Base-by-base conservation (phyloP, 352 stramenopile genomes). In the Globisporangium perplexum region DNA sequence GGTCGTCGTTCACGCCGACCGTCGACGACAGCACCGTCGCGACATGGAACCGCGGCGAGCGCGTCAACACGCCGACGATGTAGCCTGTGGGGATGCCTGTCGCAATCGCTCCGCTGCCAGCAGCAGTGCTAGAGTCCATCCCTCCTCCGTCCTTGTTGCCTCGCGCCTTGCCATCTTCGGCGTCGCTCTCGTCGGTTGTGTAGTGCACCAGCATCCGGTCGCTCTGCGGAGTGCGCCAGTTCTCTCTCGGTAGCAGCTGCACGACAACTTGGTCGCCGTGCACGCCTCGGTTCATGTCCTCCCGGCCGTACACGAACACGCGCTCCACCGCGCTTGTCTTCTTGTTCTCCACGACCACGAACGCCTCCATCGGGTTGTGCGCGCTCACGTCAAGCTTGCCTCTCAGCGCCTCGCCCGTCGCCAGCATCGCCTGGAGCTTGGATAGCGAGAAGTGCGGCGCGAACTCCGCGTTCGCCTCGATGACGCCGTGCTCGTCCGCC, bases 221-320 rank as follows among this genome's bases (percentile, higher is more conserved):
- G 55, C 74, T 90, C 53, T 80, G 66, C 1, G 74, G 86, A 24
- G 50, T 63, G 17, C 83, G 63, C 92, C 92, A 98, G 31, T 89
- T 59, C 10, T 65, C 55, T 28, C 93, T 66, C 0, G 85, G 71
- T 38, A 98, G 70, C 35, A 99, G 64, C 54, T 97, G 72, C 22
- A 99, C 83, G 4, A 88, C 93, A 14, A 99, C 97, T 12, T 96
- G 66, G 74, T 99, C 97, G 26, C 97, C 97, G 65, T 99, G 96
- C 2, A 99, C 75, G 4, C 96, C 96, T 49, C 97, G 87, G 73
- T 99, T 99, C 60, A 98, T 93, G 56, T 95, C 73, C 48, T 84
- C 71, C 24, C 77, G 75, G 26, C 80, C 83, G 55, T 76, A 85
- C 0, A 92, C 63, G 66, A 90, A 90, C 18, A 94, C 74, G 38